phyloP scores from a whole-genome alignment of 2,329 filamentous ascomycete species.

The Colletotrichum sp. region DNA sequence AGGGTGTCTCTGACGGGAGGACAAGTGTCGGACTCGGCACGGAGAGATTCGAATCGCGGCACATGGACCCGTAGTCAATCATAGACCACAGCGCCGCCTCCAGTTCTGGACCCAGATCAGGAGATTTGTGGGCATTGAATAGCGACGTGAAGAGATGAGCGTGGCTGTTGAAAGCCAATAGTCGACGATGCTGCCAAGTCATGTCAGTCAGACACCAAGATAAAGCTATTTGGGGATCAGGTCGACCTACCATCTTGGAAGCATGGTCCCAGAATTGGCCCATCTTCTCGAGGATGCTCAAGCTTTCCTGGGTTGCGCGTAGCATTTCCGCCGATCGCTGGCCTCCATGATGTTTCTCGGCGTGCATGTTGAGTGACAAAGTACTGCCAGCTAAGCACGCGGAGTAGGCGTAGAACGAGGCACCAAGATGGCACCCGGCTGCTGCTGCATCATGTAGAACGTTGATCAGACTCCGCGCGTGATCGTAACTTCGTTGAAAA shows the following conservation, averaged over 20 bases:
- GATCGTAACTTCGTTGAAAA: background rate
- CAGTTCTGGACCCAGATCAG: background rate
- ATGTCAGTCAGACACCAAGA: fast-evolving
- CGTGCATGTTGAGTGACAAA: background rate
- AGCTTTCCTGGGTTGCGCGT: background rate
- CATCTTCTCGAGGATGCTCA: background rate
- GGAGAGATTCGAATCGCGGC: background rate
- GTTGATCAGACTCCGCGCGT: background rate
- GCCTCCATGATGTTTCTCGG: background rate
- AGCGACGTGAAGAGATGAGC: background rate
- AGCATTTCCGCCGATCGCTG: background rate
- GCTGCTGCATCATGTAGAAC: background rate
- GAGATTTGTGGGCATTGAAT: background rate
- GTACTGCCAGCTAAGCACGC: background rate
- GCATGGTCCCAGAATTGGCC: background rate
- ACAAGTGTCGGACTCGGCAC: background rate
- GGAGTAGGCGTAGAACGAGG: background rate
- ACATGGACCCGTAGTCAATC: background rate
- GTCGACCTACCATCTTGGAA: background rate
- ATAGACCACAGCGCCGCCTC: background rate
- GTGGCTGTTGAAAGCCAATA: background rate
- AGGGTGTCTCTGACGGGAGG: background rate
- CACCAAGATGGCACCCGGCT: background rate
- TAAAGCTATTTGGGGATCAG: fast-evolving
- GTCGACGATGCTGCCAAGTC: fast-evolving